phyloP scores from a whole-genome alignment of 1,139 yeast genomes.

The Ogataea hybrid region DNA sequence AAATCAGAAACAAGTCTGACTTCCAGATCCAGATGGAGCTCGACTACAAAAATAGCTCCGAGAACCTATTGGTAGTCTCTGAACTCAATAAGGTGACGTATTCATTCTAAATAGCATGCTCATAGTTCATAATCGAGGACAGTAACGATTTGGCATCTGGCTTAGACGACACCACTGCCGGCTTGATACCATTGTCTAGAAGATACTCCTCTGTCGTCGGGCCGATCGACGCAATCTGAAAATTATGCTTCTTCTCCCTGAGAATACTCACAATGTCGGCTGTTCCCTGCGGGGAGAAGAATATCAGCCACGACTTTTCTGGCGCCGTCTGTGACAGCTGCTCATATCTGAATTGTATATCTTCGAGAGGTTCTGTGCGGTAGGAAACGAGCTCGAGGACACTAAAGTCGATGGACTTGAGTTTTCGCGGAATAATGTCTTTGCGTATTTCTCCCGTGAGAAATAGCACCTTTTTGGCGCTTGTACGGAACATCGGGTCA shows the following conservation, averaged over 20 bases:
- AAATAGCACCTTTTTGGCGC: conserved; percentile 50
- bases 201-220: conserved; percentile 84
- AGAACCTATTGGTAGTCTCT: conserved; percentile 70
- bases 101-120: conserved; percentile 41
- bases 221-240: conserved; percentile 79
- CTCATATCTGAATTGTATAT: conserved; percentile 43
- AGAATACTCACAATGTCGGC: conserved; percentile 53
- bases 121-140: conserved; percentile 32
- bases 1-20: conserved; percentile 37
- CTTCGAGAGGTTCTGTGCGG: conserved; percentile 53
- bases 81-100: conserved; percentile 62
- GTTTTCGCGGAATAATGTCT: conserved; percentile 71
- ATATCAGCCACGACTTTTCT: conserved; percentile 61
- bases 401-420: conserved; percentile 45
- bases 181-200: conserved; percentile 46
- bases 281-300: conserved; percentile 93
- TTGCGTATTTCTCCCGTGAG: conserved; percentile 85
- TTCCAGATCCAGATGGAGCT: conserved; percentile 49
- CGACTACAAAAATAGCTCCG: conserved; percentile 65
- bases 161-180: conserved; percentile 63
- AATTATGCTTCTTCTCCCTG: conserved; percentile 25
- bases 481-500: conserved; percentile 33
- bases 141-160: conserved; percentile 70
- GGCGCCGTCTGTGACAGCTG: conserved; percentile 19
- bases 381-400: conserved; percentile 69